Percentiles rank a stretch among this genome's conserved stretches.
These are phyloP conservation scores for Quercus suber DNA, from an alignment of 306 rosid genomes.

Conservation along the genomic window DNA sequence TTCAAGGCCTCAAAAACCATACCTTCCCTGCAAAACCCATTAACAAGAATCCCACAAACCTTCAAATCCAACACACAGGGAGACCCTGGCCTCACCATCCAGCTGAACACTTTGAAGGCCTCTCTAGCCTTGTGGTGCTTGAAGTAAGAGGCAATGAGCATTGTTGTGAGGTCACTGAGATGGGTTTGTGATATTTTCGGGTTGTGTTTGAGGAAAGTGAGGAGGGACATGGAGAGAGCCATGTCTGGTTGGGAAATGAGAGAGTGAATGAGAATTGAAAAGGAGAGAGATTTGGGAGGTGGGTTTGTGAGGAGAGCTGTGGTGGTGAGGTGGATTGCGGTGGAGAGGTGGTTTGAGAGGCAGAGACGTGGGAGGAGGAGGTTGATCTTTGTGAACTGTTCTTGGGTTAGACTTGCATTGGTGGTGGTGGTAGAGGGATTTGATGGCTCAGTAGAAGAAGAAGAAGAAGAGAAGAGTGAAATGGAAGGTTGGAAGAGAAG, in stretches of 20 bases:
- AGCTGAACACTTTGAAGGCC: conserved; percentile 51
- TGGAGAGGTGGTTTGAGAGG: conserved; percentile 41
- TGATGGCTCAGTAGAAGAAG: conserved; percentile 10
- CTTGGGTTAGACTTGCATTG: conserved; percentile 22
- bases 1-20: conserved; percentile 49
- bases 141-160: conserved; percentile 46
- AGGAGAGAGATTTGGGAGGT: conserved; percentile 43
- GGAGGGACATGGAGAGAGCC: conserved; percentile 54
- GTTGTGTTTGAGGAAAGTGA: conserved; percentile 52
- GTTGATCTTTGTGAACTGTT: conserved; percentile 39
- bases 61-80: conserved; percentile 34
- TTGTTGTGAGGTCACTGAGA: conserved; percentile 29
- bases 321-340: conserved; percentile 46
- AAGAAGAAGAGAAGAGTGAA: background rate
- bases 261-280: conserved; percentile 36
- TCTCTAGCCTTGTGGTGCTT: conserved; percentile 25
- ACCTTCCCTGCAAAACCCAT: conserved; percentile 42
- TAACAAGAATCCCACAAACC: conserved; percentile 34
- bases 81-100: conserved; percentile 55
- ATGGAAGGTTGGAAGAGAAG: background rate
- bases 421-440: background rate
- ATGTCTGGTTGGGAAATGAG: conserved; percentile 52
- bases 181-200: conserved; percentile 27
- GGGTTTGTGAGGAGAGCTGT: conserved; percentile 51
- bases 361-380: conserved; percentile 66